Percentiles rank a stretch among this genome's conserved stretches.
Conservation (phyloP, 371 early-diverging fungal genomes). For the Mucor lusitanicus region DNA sequence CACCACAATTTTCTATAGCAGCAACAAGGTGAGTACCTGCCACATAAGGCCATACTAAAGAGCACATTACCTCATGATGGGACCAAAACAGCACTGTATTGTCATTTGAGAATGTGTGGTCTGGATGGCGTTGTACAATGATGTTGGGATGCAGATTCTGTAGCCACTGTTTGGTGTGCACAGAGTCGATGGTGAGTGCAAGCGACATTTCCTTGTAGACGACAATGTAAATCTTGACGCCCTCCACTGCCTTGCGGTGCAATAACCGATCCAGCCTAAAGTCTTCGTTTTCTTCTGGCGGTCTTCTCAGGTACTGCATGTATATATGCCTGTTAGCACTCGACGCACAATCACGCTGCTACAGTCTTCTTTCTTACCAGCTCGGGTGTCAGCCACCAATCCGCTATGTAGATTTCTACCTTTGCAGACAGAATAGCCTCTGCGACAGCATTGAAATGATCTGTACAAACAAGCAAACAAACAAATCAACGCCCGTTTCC, state of each 20-base stretch:
- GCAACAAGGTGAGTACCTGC: constrained; percentile 9
- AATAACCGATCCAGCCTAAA: constrained; percentile 85
- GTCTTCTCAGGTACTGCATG: constrained; percentile 74
- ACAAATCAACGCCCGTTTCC: neutral
- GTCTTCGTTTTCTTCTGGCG: constrained; percentile 71
- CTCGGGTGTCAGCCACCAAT: constrained; percentile 93
- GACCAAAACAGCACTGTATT: constrained; percentile 84
- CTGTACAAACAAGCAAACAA: constrained; percentile 24
- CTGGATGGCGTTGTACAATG: constrained; percentile 39
- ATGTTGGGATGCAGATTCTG: constrained; percentile 82
- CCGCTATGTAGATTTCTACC: constrained; percentile 81
- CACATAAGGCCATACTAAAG: no score
- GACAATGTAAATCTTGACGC: constrained; percentile 87
- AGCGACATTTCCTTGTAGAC: constrained; percentile 90
- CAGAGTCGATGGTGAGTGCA: constrained; percentile 80
- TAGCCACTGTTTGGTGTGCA: constrained; percentile 81
- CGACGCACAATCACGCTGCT: no score
- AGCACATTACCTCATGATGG: constrained; percentile 57
- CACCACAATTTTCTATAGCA: constrained; percentile 77
- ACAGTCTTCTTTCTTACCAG: constrained; percentile 50
- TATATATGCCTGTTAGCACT: neutral
- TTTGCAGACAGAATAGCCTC: constrained; percentile 81
- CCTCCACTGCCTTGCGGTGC: constrained; percentile 82
- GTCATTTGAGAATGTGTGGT: constrained; percentile 42
- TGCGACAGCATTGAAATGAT: constrained; percentile 82